A percentile compares a stretch with the other conserved stretches of the same genome.
These are phyloP conservation scores for Pseudopediastrum boryanum DNA, from an alignment of 139 green algal genomes.

Conservation along the genomic window DNA sequence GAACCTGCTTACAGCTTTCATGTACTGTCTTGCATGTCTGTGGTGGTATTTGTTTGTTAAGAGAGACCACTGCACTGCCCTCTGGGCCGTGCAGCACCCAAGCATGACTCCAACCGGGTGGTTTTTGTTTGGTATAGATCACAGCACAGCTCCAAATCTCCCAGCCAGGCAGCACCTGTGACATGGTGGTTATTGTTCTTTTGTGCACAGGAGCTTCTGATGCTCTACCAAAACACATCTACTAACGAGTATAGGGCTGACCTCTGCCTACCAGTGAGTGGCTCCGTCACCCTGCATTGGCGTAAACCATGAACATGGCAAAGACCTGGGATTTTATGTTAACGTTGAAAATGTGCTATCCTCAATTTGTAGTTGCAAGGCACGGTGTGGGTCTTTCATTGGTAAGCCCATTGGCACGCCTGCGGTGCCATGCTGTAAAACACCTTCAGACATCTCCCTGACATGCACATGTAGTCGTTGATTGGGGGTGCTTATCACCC, in stretches of 20 bases:
- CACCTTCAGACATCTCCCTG: neutral
- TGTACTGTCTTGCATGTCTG: too few relatives aligned
- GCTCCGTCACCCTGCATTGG: too few relatives aligned
- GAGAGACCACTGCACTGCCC: too few relatives aligned
- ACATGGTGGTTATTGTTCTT: neutral
- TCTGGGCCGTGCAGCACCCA: too few relatives aligned
- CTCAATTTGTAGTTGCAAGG: neutral
- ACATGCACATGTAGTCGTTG: neutral
- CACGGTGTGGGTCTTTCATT: neutral
- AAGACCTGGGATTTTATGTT: neutral
- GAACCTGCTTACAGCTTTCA: too few relatives aligned
- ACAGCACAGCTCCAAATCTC: too few relatives aligned
- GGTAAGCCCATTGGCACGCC: neutral
- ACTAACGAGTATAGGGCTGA: neutral
- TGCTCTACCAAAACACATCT: neutral
- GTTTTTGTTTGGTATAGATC: too few relatives aligned
- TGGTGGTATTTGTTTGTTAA: too few relatives aligned
- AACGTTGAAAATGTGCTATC: neutral
- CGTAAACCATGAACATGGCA: neutral
- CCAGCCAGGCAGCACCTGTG: neutral
- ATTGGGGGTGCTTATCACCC: too few relatives aligned
- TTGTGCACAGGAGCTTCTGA: neutral
- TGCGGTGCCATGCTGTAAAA: neutral
- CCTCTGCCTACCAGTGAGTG: slow-evolving; percentile 29
- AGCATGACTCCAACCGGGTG: too few relatives aligned